phyloP scores from a whole-genome alignment of 2,329 filamentous ascomycete species.

The Apiospora malaysiana region DNA sequence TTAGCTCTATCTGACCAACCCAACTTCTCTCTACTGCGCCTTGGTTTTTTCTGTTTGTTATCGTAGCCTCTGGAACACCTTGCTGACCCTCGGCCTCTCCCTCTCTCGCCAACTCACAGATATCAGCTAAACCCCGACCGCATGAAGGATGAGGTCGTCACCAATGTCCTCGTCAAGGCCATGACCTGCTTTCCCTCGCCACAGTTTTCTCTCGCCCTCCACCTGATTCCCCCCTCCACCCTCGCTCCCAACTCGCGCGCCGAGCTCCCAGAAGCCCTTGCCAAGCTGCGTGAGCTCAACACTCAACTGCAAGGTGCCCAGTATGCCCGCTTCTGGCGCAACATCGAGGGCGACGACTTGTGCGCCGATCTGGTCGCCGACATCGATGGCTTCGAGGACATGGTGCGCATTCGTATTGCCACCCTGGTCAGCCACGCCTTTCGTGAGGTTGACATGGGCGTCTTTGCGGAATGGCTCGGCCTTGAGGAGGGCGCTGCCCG shows the following conservation, averaged over 20 bases:
- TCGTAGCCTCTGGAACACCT: not conserved
- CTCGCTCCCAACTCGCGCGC: conserved; percentile 65
- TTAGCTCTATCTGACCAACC: conserved; percentile 76
- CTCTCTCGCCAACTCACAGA: conserved; percentile 52
- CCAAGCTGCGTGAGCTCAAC: conserved; percentile 85
- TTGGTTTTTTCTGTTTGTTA: not conserved
- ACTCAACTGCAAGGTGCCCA: conserved; percentile 87
- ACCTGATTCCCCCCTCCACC: conserved; percentile 87
- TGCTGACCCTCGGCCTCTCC: not conserved
- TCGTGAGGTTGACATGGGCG: conserved; percentile 71
- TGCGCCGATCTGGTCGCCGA: conserved; percentile 96
- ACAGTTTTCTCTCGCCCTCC: conserved; percentile 92
- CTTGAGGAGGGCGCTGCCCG: conserved; percentile 69
- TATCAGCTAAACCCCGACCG: conserved; percentile 99
- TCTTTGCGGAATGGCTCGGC: conserved; percentile 79
- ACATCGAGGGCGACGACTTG: conserved; percentile 89
- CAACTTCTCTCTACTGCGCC: not conserved
- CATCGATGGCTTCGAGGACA: conserved; percentile 92
- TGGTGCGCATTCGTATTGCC: conserved; percentile 88
- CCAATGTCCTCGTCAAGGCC: conserved; percentile 98
- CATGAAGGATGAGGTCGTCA: conserved; percentile 94
- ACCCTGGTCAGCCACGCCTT: conserved; percentile 83
- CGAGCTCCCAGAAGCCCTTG: conserved; percentile 87
- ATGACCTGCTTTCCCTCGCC: conserved; percentile 96
- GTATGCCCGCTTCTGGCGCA: conserved; percentile 92